These are phyloP conservation scores for Chytriomyces sp. DNA, from an alignment of 192 early-diverging fungal species.

Conservation along the genomic window DNA sequence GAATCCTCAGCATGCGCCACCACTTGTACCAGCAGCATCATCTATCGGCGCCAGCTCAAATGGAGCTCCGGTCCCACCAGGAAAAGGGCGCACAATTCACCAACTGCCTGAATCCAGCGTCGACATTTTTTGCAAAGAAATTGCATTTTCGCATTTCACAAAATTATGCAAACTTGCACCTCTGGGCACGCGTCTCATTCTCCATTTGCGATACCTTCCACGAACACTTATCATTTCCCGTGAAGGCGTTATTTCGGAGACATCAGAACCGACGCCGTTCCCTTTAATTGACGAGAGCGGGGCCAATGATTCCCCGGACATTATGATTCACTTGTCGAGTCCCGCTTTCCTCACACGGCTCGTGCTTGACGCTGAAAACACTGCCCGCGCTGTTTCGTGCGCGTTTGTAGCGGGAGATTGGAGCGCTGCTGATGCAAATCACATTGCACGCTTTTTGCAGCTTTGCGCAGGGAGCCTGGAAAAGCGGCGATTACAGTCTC, in stretches of 20 bases:
- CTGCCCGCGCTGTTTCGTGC: slow-evolving; percentile 21
- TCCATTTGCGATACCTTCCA: not conserved
- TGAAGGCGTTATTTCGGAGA: not conserved
- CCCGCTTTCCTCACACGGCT: slow-evolving; percentile 33
- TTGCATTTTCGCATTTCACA: slow-evolving; percentile 1
- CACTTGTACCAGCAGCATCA: not conserved
- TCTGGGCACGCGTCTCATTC: not conserved
- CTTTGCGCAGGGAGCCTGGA: not conserved
- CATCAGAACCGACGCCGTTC: not conserved
- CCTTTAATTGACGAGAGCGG: not conserved
- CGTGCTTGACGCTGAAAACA: slow-evolving; percentile 19
- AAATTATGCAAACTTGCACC: slow-evolving; percentile 9
- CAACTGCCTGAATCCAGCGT: slow-evolving; percentile 22
- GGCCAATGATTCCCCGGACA: not conserved
- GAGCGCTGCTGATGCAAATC: not conserved
- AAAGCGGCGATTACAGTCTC: not conserved
- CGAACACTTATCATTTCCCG: not conserved
- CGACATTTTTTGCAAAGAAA: slow-evolving; percentile 6
- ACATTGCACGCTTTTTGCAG: slow-evolving; percentile 9
- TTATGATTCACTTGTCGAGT: slow-evolving; percentile 8
- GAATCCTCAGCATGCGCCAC: slow-evolving; percentile 19
- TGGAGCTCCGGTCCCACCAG: not conserved
- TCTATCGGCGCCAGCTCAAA: not conserved
- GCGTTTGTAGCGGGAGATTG: slow-evolving; percentile 40
- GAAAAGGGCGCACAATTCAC: slow-evolving; percentile 13